phyloP scores from a whole-genome alignment of 2,329 filamentous ascomycete species.

The Penicillium sp. region DNA sequence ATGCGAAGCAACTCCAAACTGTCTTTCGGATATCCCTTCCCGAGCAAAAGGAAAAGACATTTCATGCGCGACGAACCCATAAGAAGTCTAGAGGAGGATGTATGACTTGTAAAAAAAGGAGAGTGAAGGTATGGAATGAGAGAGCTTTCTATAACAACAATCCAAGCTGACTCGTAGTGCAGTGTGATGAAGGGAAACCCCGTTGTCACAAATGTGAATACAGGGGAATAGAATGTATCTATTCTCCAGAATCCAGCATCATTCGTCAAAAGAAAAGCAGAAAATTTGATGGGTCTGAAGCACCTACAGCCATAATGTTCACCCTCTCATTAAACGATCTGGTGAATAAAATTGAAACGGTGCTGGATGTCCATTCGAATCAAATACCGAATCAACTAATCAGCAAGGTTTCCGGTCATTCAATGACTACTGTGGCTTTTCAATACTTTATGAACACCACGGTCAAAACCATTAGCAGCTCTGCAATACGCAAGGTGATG shows the following conservation, averaged over 20 bases:
- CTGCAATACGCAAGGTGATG: constrained; percentile 24
- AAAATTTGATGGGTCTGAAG: not conserved
- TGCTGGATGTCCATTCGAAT: constrained; percentile 5
- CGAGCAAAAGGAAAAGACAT: constrained; percentile 1
- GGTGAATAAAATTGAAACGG: constrained; percentile 14
- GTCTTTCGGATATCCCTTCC: constrained; percentile 15
- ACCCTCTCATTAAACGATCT: constrained; percentile 24
- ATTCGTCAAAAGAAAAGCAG: not conserved
- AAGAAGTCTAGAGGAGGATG: constrained; percentile 35
- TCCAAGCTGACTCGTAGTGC: not conserved
- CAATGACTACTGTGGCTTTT: constrained; percentile 23
- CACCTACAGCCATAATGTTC: constrained; percentile 9
- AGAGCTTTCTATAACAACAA: not conserved
- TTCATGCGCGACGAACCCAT: constrained; percentile 22
- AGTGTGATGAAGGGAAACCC: constrained; percentile 38
- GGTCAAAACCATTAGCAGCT: constrained; percentile 14
- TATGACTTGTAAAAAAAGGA: constrained; percentile 32
- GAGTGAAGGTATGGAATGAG: constrained; percentile 31
- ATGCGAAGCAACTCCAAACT: constrained; percentile 10
- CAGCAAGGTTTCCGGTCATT: not conserved
- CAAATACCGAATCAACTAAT: not conserved
- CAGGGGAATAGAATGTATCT: constrained; percentile 28
- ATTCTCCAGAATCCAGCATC: constrained; percentile 8
- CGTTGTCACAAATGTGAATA: constrained; percentile 30
- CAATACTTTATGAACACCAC: constrained; percentile 25